These are phyloP conservation scores for Rhododendron vialii DNA, from an alignment of 148 eudicot genomes.

Conservation along the genomic window DNA sequence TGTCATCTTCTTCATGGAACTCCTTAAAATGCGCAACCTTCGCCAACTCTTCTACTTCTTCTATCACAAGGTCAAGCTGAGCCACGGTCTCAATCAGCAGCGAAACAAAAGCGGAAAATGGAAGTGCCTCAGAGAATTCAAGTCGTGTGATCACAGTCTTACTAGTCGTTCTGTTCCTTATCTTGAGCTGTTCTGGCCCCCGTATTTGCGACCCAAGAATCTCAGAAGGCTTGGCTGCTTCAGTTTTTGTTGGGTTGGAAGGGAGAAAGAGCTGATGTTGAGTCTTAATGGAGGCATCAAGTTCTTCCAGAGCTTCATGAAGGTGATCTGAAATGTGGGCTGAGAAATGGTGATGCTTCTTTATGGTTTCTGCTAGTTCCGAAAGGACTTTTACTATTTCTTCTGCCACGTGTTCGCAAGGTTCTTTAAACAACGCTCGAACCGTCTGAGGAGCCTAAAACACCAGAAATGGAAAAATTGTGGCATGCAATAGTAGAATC, in stretches of 20 bases:
- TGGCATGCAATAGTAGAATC: background rate
- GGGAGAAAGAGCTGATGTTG: conserved; percentile 20
- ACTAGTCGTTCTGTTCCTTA: background rate
- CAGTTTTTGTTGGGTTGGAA: conserved; percentile 10
- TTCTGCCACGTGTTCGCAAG: conserved; percentile 9
- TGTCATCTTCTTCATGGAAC: conserved; percentile 9
- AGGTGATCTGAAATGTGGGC: conserved; percentile 20
- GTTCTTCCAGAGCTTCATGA: conserved; percentile 21
- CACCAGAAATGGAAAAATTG: background rate
- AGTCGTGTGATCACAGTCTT: conserved; percentile 13
- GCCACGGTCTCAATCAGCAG: conserved; percentile 18
- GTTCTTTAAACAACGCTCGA: conserved; percentile 15
- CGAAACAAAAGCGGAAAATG: conserved; percentile 14
- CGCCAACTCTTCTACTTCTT: conserved; percentile 19
- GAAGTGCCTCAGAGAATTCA: conserved; percentile 16
- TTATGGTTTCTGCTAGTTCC: conserved; percentile 15
- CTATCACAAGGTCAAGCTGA: conserved; percentile 13
- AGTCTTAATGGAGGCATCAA: conserved; percentile 17
- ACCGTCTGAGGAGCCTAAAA: conserved; percentile 14
- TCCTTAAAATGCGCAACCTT: conserved; percentile 19
- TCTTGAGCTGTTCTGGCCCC: background rate
- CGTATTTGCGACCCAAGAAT: background rate
- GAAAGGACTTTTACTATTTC: conserved; percentile 17
- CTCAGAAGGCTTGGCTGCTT: conserved; percentile 7
- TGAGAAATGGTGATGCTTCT: conserved; percentile 16